Evolutionary conservation across 2,329 filamentous ascomycete genomes (phyloP).

Genomic region (Huntiella decipiens): DNA sequence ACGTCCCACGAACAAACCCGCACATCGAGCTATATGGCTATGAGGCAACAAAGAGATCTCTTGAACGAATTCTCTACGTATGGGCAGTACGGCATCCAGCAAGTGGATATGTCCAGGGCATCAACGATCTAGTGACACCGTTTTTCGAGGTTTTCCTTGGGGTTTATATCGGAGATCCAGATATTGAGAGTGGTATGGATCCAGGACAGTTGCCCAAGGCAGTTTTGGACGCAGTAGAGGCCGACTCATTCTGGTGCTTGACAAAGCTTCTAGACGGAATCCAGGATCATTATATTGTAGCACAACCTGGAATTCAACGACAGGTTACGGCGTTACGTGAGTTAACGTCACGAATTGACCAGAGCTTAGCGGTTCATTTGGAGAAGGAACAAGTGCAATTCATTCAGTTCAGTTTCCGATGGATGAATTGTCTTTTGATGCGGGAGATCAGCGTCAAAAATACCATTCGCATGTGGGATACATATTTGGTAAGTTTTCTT

Average conservation of each 20-base stretch:
- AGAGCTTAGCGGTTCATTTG: slow-evolving; percentile 65
- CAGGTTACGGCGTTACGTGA: slow-evolving; percentile 81
- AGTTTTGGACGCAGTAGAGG: slow-evolving; percentile 90
- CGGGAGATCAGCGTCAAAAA: slow-evolving; percentile 91
- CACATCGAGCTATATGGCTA: slow-evolving; percentile 91
- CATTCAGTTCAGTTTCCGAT: slow-evolving; percentile 96
- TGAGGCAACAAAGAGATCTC: slow-evolving; percentile 81
- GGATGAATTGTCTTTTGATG: slow-evolving; percentile 99
- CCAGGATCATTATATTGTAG: slow-evolving; percentile 97
- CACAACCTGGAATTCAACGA: slow-evolving; percentile 87
- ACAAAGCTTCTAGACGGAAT: slow-evolving; percentile 97
- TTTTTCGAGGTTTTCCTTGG: slow-evolving; percentile 97
- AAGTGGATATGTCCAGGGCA: slow-evolving; percentile 94
- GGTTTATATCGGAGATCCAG: slow-evolving; percentile 81
- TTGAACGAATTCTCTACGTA: slow-evolving; percentile 88
- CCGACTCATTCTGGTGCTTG: slow-evolving; percentile 95
- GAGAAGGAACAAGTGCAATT: slow-evolving; percentile 89
- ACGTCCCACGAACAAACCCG: slow-evolving; percentile 88
- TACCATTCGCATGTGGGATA: slow-evolving; percentile 98
- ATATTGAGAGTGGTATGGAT: slow-evolving; percentile 91
- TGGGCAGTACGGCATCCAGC: slow-evolving; percentile 97
- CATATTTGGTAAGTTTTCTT: slow-evolving; percentile 59
- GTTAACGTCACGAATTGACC: slow-evolving; percentile 77
- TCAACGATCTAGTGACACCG: slow-evolving; percentile 92
- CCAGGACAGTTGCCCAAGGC: slow-evolving; percentile 79